These are phyloP conservation scores for Trametes cingulata DNA, from an alignment of 768 basidiomycete genomes.

Conservation along the genomic window DNA sequence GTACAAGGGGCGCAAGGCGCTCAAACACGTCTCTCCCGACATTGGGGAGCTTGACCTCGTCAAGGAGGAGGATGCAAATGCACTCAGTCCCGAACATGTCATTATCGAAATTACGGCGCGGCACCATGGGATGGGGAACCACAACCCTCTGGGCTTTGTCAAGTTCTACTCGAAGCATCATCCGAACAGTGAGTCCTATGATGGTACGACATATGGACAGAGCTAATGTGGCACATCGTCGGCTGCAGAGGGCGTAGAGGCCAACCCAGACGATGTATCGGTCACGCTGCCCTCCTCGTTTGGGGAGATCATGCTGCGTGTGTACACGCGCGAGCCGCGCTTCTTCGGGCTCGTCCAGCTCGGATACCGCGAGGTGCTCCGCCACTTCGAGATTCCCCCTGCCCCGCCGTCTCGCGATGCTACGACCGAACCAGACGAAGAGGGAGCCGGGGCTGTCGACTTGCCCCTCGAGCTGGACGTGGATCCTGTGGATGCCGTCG, in stretches of 20 bases:
- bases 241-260: slow-evolving; percentile 38
- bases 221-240: neutral
- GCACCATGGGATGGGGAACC: slow-evolving; percentile 76
- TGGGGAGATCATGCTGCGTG: slow-evolving; percentile 65
- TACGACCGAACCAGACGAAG: neutral
- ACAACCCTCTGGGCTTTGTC: slow-evolving; percentile 67
- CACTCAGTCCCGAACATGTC: slow-evolving; percentile 50
- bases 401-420: neutral
- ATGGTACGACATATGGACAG: neutral
- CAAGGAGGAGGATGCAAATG: slow-evolving; percentile 30
- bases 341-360: slow-evolving; percentile 66
- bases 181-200: slow-evolving; percentile 46
- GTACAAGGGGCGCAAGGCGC: neutral
- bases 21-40: neutral
- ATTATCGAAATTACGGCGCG: slow-evolving; percentile 64
- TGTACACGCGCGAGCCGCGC: slow-evolving; percentile 64
- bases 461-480: slow-evolving; percentile 2
- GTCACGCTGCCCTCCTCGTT: slow-evolving; percentile 64
- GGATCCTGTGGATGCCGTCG: neutral
- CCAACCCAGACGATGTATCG: slow-evolving; percentile 60
- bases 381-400: slow-evolving; percentile 18
- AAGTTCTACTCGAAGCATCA: slow-evolving; percentile 74
- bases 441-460: neutral
- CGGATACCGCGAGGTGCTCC: slow-evolving; percentile 56
- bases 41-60: slow-evolving; percentile 16